These are phyloP conservation scores for Phaseolus coccineus DNA, from an alignment of 331 rosid genomes.

Conservation along the genomic window DNA sequence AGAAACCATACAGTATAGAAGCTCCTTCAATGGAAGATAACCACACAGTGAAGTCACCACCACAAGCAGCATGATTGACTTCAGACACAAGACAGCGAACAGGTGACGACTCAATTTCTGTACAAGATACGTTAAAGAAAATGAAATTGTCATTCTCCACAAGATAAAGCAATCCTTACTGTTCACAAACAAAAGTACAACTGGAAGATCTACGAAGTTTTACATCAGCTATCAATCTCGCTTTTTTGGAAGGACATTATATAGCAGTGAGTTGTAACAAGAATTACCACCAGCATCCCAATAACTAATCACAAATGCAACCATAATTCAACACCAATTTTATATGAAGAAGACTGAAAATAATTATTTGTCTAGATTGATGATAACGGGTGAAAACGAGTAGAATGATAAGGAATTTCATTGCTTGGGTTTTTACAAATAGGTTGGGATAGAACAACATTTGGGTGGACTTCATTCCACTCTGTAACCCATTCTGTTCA, in stretches of 20 bases:
- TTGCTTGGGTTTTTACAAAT: neutral
- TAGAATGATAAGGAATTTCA: neutral
- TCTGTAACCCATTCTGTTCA: neutral
- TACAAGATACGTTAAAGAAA: slow-evolving; percentile 37
- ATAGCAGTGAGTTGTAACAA: neutral
- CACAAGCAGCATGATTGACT: slow-evolving; percentile 73
- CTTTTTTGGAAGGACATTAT: neutral
- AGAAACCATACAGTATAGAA: slow-evolving; percentile 91
- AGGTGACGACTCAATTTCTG: slow-evolving; percentile 85
- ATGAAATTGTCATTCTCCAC: slow-evolving; percentile 16
- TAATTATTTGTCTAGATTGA: neutral
- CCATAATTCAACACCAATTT: neutral
- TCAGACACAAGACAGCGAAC: slow-evolving; percentile 90
- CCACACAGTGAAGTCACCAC: slow-evolving; percentile 94
- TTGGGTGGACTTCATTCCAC: neutral
- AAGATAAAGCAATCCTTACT: neutral
- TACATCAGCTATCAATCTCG: slow-evolving; percentile 12
- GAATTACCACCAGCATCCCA: slow-evolving; percentile 3
- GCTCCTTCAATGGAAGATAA: slow-evolving; percentile 88
- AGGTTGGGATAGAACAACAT: neutral
- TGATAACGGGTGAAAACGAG: neutral
- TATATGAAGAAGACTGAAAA: neutral
- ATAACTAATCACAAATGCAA: neutral
- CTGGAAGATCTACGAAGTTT: neutral
- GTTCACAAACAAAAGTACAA: slow-evolving; percentile 19